Evolutionary conservation across 169 alveolate genomes (phyloP).

Genomic region (Cryptosporidium ryanae): DNA sequence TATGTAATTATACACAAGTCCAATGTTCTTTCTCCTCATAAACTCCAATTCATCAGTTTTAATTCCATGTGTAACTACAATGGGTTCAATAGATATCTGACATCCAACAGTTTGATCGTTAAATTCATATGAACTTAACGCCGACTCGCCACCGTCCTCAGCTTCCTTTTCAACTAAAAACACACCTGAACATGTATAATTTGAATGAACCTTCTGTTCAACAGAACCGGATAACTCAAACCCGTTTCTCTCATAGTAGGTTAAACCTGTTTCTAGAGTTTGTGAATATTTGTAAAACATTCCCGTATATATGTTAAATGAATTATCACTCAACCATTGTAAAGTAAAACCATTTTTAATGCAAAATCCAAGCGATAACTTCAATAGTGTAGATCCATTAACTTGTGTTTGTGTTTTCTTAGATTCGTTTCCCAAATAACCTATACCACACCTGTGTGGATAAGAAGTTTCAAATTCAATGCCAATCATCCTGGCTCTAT

Average conservation of each 20-base stretch:
- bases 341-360: conserved; percentile 77
- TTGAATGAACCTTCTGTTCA: conserved; percentile 75
- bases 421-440: conserved; percentile 78
- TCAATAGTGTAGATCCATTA: conserved; percentile 75
- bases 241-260: conserved; percentile 78
- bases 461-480: conserved; percentile 80
- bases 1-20: conserved; percentile 74
- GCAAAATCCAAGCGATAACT: conserved; percentile 79
- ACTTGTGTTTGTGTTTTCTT: conserved; percentile 72
- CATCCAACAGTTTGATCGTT: conserved; percentile 13
- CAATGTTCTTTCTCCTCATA: conserved; percentile 73
- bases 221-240: conserved; percentile 79
- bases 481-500: conserved; percentile 77
- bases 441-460: conserved; percentile 80
- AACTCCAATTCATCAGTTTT: conserved; percentile 36
- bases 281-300: conserved; percentile 78
- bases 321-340: conserved; percentile 80
- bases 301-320: conserved; percentile 78
- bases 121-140: not conserved
- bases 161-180: conserved; percentile 46
- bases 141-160: not conserved
- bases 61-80: conserved; percentile 49
- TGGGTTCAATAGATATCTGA: conserved; percentile 39
- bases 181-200: conserved; percentile 77
- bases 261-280: conserved; percentile 75